phyloP scores from a whole-genome alignment of 805 yeast genomes.

The Candida boleticola region DNA sequence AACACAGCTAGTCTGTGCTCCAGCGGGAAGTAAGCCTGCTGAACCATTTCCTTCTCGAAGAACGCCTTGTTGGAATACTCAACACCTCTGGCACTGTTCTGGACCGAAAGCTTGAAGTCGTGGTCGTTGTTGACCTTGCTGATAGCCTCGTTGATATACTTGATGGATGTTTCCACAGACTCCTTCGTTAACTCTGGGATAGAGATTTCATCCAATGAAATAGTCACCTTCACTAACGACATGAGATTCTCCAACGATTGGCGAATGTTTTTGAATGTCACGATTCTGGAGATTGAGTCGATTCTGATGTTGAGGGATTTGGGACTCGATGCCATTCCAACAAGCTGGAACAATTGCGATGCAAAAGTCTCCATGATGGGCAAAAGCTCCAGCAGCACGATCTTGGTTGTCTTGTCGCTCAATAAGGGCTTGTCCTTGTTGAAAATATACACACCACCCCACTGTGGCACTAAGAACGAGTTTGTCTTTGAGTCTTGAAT shows the following conservation, averaged over 20 bases:
- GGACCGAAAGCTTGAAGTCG: slow-evolving; percentile 28
- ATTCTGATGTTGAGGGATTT: slow-evolving; percentile 60
- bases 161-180: slow-evolving; percentile 55
- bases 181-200: slow-evolving; percentile 70
- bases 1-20: slow-evolving; percentile 95
- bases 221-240: slow-evolving; percentile 68
- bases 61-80: slow-evolving; percentile 71
- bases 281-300: slow-evolving; percentile 62
- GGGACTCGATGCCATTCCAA: slow-evolving; percentile 65
- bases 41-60: slow-evolving; percentile 92
- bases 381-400: slow-evolving; percentile 46
- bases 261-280: slow-evolving; percentile 55
- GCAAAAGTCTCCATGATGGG: slow-evolving; percentile 68
- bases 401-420: slow-evolving; percentile 13
- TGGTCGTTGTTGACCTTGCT: slow-evolving; percentile 20
- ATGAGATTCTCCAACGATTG: slow-evolving; percentile 66
- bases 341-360: slow-evolving; percentile 66
- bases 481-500: slow-evolving; percentile 50
- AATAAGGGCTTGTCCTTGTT: slow-evolving; percentile 33
- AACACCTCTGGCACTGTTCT: slow-evolving; percentile 54
- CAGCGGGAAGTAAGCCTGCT: slow-evolving; percentile 90
- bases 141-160: slow-evolving; percentile 37
- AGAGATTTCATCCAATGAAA: slow-evolving; percentile 73
- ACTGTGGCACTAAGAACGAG: slow-evolving; percentile 79
- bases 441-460: slow-evolving; percentile 74